Base-by-base conservation (phyloP, 2,329 filamentous ascomycete species). In the Cryphonectria parasitica region DNA sequence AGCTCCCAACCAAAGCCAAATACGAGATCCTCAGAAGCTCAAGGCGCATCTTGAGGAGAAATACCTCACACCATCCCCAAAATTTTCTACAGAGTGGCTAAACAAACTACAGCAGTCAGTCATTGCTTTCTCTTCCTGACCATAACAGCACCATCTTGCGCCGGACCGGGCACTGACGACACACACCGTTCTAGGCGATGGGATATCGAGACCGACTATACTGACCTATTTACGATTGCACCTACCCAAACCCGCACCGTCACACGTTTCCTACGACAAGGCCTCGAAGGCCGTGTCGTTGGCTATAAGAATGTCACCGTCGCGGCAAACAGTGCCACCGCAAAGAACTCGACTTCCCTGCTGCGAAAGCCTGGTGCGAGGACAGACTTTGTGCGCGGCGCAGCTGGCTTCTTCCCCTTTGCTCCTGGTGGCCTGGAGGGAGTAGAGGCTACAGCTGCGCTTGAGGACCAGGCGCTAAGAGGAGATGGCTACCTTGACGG, bases 261-360 rank as follows among this genome's bases (percentile, higher is more conserved):
- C 75, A 97, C 94, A 39, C 90, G 96, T 41, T 99, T 99, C 80
- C 92, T 90, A 61, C 88, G 96, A 69, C 94, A 97, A 81, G 96
- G 96, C 7, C 86, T 98, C 19, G 94, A 98, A 81, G 96, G 96
- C 31, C 89, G 92, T 67, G 95, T 99, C 34, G 97, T 93, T 11
- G 95, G 95, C 66, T 98, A 99, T 81, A 92, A 91, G 78, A 96
- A 98, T 79, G 93, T 98, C 66, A 98, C 96, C 0, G 90, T 98
- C 11, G 94, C 95, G 6, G 93, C 93, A 45, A 92, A 90, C 76
- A 97, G 92, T 76, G 93, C 92, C 22, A 98, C 93, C 22, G 95
- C 94, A 64, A 99, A 98, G 82, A 97, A 97, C 78, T 98, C 94
- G 2, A 98, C 95, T 0, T 97, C 94, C 6, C 85, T 98, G 56